These are phyloP conservation scores for Akebia trifoliata DNA, from an alignment of 164 flowering plant genomes.

Conservation along the genomic window DNA sequence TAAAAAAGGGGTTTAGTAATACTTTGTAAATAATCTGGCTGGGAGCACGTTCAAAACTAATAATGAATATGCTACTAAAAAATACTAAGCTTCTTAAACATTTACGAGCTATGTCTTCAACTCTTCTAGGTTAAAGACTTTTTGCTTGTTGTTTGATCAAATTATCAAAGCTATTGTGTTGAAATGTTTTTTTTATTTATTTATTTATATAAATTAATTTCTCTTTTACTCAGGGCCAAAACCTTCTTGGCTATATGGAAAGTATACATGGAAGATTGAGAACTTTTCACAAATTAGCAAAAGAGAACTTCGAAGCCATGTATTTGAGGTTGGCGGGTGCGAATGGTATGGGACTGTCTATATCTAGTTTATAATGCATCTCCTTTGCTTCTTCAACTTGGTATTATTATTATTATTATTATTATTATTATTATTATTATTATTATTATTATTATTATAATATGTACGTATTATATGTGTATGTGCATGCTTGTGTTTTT, in stretches of 20 bases:
- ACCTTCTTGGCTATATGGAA: conserved; percentile 74
- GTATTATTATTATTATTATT: not conserved
- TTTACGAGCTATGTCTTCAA: too few species aligned
- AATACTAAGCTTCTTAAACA: too few species aligned
- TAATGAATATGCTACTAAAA: too few species aligned
- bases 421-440: too few species aligned
- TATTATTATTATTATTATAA: too few species aligned
- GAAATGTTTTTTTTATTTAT: too few species aligned
- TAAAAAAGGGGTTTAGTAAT: too few species aligned
- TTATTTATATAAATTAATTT: not conserved
- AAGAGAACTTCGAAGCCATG: conserved; percentile 79
- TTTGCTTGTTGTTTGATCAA: not conserved
- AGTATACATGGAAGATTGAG: conserved; percentile 83
- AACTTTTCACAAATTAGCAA: conserved; percentile 72
- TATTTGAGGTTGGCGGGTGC: conserved; percentile 83
- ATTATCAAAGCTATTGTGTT: not conserved
- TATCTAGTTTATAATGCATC: not conserved
- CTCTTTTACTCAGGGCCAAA: conserved; percentile 48
- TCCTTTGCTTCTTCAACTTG: not conserved
- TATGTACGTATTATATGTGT: too few species aligned
- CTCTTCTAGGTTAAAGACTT: not conserved
- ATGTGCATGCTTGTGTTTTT: too few species aligned
- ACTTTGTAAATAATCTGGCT: too few species aligned
- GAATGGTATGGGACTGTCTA: conserved; percentile 54
- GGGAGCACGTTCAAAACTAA: too few species aligned